Evolutionary conservation across 345 rosid species (phyloP), one percentile per base, ranked within the genome.

Genomic region (Dovyalis caffra): DNA sequence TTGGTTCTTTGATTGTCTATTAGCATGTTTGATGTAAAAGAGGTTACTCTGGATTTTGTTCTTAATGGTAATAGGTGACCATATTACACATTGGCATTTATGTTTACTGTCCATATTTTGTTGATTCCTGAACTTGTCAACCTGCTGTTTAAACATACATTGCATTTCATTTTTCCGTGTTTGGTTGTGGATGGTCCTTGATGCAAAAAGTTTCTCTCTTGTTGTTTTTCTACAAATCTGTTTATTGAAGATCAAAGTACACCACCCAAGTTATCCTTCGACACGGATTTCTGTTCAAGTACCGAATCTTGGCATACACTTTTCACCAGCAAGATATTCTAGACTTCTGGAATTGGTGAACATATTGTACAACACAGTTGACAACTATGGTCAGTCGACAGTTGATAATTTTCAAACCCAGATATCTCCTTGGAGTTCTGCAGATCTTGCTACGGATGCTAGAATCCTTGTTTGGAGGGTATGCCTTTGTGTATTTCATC

Each of bases 391-490:
- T 70, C 96, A 90, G 81, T 82, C 97, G 70, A 82, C 85, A 70
- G 83, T 77, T 78, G 92, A 87, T 84, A 81, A 88, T 77, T 80
- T 85, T 76, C 91, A 83, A 80, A 83, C 87, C 74, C 89, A 85
- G 45, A 66, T 83, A 77, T 81, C 88, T 38, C 86, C 90, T 66
- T 88, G 96, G 95, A 83, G 81, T 81, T 83, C 90, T 71, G 86
- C 88, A 68, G 98, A 95, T 84, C 89, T 95, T 78, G 85, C 86
- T 66, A 75, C 75, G 65, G 86, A 86, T 82, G 97, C 97, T 69
- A 87, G 86, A 84, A 90, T 95, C 78, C 89, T 95, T 84, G 97
- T 93, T 64, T 95, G 99, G 99, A 87, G 81, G 97, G 99, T 95
- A 83, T 76, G 80, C 70, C 38, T 40, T 79, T 31, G 66, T 49